Percentiles rank a stretch among this genome's conserved stretches.
Conservation (phyloP, 1,284 basidiomycete genomes). For the Ustilago vetiveriae region DNA sequence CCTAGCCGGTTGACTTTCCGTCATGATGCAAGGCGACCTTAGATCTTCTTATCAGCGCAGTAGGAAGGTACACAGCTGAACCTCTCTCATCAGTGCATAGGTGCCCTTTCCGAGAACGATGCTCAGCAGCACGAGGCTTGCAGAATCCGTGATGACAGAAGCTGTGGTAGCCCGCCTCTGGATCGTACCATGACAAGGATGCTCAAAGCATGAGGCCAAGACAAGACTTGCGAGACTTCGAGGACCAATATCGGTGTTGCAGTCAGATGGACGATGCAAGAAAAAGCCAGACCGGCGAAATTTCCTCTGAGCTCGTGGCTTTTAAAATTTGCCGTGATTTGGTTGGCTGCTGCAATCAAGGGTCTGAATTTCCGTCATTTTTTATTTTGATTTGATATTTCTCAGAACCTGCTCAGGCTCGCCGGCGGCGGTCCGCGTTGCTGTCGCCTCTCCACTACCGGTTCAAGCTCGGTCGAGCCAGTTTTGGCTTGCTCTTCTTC, state of each 20-base stretch:
- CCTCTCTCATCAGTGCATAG: too few species aligned
- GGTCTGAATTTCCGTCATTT: too few species aligned
- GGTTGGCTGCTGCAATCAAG: conserved; percentile 5
- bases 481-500: neutral
- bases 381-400: neutral
- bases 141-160: too few species aligned
- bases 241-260: too few species aligned
- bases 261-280: neutral
- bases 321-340: conserved; percentile 6
- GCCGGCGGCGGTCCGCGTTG: conserved; percentile 6
- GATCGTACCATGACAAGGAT: too few species aligned
- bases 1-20: conserved; percentile 1
- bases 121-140: neutral
- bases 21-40: conserved; percentile 5
- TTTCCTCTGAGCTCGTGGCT: neutral
- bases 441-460: conserved; percentile 1
- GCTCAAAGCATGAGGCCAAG: too few species aligned
- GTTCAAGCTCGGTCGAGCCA: conserved; percentile 25
- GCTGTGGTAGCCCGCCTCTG: too few species aligned
- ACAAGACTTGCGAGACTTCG: too few species aligned
- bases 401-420: conserved; percentile 1
- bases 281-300: conserved; percentile 4
- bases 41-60: conserved; percentile 12
- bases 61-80: too few species aligned
- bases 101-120: too few species aligned